Percentiles rank a stretch among this genome's conserved stretches.
Evolutionary conservation across 1,139 yeast species (phyloP).

Genomic region (Debaryomyces nepalensis): DNA sequence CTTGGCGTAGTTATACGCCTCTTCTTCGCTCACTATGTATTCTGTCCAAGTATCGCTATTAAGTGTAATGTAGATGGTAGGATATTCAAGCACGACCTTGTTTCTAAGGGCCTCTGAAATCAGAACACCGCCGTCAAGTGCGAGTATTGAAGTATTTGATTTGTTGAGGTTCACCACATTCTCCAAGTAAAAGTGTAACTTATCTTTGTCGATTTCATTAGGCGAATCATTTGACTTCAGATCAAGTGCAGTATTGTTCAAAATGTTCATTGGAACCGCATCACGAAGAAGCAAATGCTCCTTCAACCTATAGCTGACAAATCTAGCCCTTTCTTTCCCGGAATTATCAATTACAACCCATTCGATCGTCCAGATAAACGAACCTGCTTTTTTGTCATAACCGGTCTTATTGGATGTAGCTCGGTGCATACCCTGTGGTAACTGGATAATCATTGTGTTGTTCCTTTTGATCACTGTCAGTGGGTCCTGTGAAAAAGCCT

Average conservation of each 20-base stretch:
- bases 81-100: slow-evolving; percentile 73
- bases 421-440: slow-evolving; percentile 82
- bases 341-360: slow-evolving; percentile 54
- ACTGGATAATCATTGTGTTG: slow-evolving; percentile 43
- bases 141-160: slow-evolving; percentile 26
- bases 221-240: too few species aligned
- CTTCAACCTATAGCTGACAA: slow-evolving; percentile 52
- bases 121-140: slow-evolving; percentile 24
- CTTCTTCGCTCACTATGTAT: slow-evolving; percentile 17
- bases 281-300: slow-evolving; percentile 41
- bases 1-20: slow-evolving; percentile 26
- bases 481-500: slow-evolving; percentile 32
- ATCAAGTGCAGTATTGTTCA: slow-evolving; percentile 24
- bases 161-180: slow-evolving; percentile 31
- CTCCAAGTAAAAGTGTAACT: slow-evolving; percentile 38
- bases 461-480: slow-evolving; percentile 35
- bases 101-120: slow-evolving; percentile 56
- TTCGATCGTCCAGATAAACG: slow-evolving; percentile 81
- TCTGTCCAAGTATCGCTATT: slow-evolving; percentile 20
- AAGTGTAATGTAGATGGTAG: slow-evolving; percentile 60
- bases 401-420: slow-evolving; percentile 69
- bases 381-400: slow-evolving; percentile 66
- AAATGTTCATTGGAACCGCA: slow-evolving; percentile 45
- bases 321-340: slow-evolving; percentile 29
- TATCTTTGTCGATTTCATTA: slow-evolving; percentile 22